Evolutionary conservation across 768 basidiomycete genomes (phyloP), one percentile per base, ranked within the genome.

Genomic region (Coprinopsis sp.): DNA sequence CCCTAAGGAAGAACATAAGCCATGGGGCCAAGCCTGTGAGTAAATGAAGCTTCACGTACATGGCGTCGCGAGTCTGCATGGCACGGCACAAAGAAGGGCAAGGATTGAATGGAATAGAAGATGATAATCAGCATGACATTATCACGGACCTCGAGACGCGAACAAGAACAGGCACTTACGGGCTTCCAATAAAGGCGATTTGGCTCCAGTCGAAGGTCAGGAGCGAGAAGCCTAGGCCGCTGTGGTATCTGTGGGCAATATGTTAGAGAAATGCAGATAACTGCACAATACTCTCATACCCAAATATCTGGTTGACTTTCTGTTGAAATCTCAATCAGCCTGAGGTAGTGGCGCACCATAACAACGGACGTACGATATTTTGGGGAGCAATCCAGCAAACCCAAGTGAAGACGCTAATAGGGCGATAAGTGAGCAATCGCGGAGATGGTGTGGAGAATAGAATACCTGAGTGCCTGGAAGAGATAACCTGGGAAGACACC

Each of bases 181-280:
- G 82, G 50, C 79, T 79, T 11, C 81, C 82, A 46, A 78, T 78
- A 46, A 77, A 87, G 3, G 82, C 79, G 44, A 88, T 85, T 58
- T 84, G 78, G 40, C 72, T 74, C 79, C 81, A 81, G 57, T 81
- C 81, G 54, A 81, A 76, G 3, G 74, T 76, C 16, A 78, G 49
- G 25, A 77, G 33, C 3, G 74, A 76, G 53, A 79, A 73, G n/a
- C 77, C 78, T 11, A 78, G 59, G 7, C 74, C 74, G 44, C 69
- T 73, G 46, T 64, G 69, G 52, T 78, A 79, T 37, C 72, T 72
- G 37, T 37, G 3, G 19, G 23, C 19, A 41, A 25, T 34, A 41
- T 27, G 53, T 27, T 10, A 36, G 28, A 28, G 5, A 25, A 16
- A 3, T 12, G 11, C 4, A 18, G 16, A 24, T 37, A 23, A 37